phyloP scores from a whole-genome alignment of 2,329 filamentous ascomycete genomes.

The Beauveria sp. region DNA sequence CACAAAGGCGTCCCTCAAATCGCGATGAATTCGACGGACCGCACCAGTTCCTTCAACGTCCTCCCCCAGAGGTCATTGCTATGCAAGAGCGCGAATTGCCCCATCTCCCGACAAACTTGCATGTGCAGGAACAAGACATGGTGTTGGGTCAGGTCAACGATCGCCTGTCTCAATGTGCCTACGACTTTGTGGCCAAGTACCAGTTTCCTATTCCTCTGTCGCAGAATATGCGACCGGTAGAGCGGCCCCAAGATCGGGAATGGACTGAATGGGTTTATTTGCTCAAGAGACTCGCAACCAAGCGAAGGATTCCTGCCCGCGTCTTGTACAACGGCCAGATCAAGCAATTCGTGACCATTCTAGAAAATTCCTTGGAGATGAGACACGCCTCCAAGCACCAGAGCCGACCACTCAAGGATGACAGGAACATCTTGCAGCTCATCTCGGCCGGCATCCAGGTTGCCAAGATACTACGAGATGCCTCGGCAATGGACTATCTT shows the following conservation, averaged over 20 bases:
- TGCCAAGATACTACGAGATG: slow-evolving; percentile 79
- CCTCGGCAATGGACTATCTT: slow-evolving; percentile 73
- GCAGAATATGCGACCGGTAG: slow-evolving; percentile 70
- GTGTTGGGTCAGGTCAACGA: slow-evolving; percentile 78
- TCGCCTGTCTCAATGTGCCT: slow-evolving; percentile 75
- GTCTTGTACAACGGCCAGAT: slow-evolving; percentile 86
- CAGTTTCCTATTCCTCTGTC: slow-evolving; percentile 83
- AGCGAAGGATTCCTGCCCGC: slow-evolving; percentile 74
- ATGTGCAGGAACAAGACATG: slow-evolving; percentile 76
- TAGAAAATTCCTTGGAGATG: slow-evolving; percentile 87
- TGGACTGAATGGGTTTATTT: slow-evolving; percentile 93
- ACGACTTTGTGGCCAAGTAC: slow-evolving; percentile 85
- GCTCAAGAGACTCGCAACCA: slow-evolving; percentile 76
- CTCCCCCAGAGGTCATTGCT: slow-evolving; percentile 62
- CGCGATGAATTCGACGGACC: slow-evolving; percentile 86
- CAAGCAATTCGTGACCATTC: slow-evolving; percentile 80
- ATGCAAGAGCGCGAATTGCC: slow-evolving; percentile 75
- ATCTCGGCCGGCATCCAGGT: slow-evolving; percentile 84
- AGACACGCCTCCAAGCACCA: slow-evolving; percentile 78
- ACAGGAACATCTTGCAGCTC: slow-evolving; percentile 79
- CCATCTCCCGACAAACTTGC: slow-evolving; percentile 72
- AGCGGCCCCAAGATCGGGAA: slow-evolving; percentile 68
- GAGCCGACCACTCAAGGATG: slow-evolving; percentile 76
- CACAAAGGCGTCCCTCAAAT: slow-evolving; percentile 67
- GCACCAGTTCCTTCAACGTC: slow-evolving; percentile 71